Percentiles rank a stretch among this genome's conserved stretches.
Evolutionary conservation across 2,329 filamentous ascomycete genomes (phyloP).

Genomic region (Scopulariopsis brevicaulis): DNA sequence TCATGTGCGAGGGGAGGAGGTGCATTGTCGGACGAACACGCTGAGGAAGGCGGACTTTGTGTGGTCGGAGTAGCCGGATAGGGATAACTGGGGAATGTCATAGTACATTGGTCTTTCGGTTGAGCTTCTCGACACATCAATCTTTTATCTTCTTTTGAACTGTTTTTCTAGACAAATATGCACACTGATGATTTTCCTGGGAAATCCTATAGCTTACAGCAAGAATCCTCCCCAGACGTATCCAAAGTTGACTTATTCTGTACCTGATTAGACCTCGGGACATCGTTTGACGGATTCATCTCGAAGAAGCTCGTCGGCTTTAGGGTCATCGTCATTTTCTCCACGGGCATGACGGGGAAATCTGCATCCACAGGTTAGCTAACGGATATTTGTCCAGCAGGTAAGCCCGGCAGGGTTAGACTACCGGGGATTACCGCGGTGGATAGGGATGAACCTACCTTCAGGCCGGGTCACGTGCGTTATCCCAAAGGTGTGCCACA

Average conservation of each 20-base stretch:
- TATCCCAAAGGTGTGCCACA: slow-evolving; percentile 36
- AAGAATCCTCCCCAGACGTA: neutral
- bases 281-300: no score
- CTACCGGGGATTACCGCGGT: no score
- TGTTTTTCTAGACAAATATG: neutral
- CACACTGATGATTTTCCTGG: neutral
- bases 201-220: neutral
- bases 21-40: slow-evolving; percentile 14
- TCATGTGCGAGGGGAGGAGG: slow-evolving; percentile 12
- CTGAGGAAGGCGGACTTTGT: slow-evolving; percentile 8
- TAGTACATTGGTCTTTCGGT: neutral
- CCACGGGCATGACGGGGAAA: no score
- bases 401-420: no score
- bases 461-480: slow-evolving; percentile 36
- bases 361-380: no score
- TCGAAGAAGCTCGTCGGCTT: no score
- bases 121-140: neutral
- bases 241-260: neutral
- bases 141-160: no score
- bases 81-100: neutral
- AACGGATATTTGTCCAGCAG: no score
- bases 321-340: no score
- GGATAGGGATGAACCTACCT: no score
- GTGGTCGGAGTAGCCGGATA: slow-evolving; percentile 10
- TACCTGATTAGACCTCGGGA: no score